phyloP scores from a whole-genome alignment of 2,329 filamentous ascomycete genomes.

The Clonostachys sp. region DNA sequence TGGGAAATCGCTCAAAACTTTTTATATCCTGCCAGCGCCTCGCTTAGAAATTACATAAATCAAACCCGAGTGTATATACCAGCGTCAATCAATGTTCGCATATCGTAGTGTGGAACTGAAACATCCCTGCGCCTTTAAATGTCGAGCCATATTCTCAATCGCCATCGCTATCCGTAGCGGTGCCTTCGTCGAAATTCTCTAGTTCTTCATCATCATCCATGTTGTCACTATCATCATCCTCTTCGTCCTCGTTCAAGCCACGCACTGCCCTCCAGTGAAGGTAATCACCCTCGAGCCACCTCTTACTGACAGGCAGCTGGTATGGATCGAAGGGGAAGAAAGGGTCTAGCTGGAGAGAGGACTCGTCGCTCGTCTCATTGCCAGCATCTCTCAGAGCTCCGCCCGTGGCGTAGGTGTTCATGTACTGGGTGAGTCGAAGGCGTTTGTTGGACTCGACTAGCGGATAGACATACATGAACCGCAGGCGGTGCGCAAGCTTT shows the following conservation, averaged over 20 bases:
- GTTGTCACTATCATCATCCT: slow-evolving; percentile 49
- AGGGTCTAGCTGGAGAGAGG: slow-evolving; percentile 80
- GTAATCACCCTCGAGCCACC: slow-evolving; percentile 84
- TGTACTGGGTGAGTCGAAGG: slow-evolving; percentile 70
- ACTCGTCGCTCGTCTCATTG: slow-evolving; percentile 53
- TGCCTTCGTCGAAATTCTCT: slow-evolving; percentile 39
- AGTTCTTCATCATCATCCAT: slow-evolving; percentile 46
- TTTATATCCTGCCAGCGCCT: too few relatives aligned
- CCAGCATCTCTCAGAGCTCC: slow-evolving; percentile 47
- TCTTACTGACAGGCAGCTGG: slow-evolving; percentile 78
- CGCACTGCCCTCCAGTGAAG: slow-evolving; percentile 73
- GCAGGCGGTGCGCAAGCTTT: slow-evolving; percentile 77
- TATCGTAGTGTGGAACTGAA: background rate
- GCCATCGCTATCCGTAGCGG: slow-evolving; percentile 43
- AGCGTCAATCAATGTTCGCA: too few relatives aligned
- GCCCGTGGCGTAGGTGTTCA: slow-evolving; percentile 50
- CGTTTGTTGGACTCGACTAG: slow-evolving; percentile 91
- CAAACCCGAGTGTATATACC: too few relatives aligned
- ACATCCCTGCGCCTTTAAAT: slow-evolving; percentile 24
- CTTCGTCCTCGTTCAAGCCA: slow-evolving; percentile 57
- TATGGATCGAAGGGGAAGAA: slow-evolving; percentile 99
- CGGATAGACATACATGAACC: slow-evolving; percentile 85
- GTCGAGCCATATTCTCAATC: too few relatives aligned
- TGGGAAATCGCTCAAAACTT: too few relatives aligned
- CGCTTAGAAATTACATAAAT: too few relatives aligned